phyloP scores from a whole-genome alignment of 2,329 filamentous ascomycete species.

The Diplocarpon rosae region DNA sequence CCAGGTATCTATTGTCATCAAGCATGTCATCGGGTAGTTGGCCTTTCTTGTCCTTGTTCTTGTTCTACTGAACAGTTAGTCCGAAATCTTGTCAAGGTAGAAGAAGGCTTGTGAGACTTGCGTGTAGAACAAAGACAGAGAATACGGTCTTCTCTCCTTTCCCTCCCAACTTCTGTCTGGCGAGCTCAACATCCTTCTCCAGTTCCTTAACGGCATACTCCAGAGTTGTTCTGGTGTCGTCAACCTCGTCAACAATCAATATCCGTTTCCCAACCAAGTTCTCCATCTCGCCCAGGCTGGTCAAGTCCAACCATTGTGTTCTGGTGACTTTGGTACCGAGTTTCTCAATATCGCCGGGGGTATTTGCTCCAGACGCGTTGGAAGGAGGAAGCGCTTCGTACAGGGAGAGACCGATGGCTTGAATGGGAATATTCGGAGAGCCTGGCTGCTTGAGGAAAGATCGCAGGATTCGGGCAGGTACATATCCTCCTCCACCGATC shows the following conservation, averaged over 20 bases:
- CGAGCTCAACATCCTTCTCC: conserved; percentile 83
- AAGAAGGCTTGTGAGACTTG: conserved; percentile 28
- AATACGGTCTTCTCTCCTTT: conserved; percentile 76
- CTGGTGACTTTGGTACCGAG: conserved; percentile 91
- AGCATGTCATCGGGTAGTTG: conserved; percentile 69
- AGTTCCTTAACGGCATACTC: conserved; percentile 90
- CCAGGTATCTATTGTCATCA: conserved; percentile 61
- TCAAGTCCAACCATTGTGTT: conserved; percentile 95
- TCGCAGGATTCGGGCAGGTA: conserved; percentile 90
- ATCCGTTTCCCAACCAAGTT: conserved; percentile 86
- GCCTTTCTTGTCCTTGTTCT: conserved; percentile 95
- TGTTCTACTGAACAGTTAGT: conserved; percentile 52
- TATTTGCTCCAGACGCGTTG: conserved; percentile 39
- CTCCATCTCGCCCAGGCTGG: conserved; percentile 68
- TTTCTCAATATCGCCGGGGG: conserved; percentile 44
- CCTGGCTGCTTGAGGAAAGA: conserved; percentile 91
- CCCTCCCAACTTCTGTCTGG: conserved; percentile 60
- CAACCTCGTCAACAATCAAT: conserved; percentile 89
- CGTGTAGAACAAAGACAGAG: conserved; percentile 89
- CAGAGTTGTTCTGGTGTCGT: conserved; percentile 87
- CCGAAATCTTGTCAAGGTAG: not conserved
- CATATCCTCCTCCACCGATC: conserved; percentile 94
- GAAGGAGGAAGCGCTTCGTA: conserved; percentile 69
- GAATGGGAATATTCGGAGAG: conserved; percentile 91
- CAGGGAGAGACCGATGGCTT: conserved; percentile 94